These are phyloP conservation scores for Corynespora cassiicola DNA, from an alignment of 2,329 filamentous ascomycete genomes.

Conservation along the genomic window DNA sequence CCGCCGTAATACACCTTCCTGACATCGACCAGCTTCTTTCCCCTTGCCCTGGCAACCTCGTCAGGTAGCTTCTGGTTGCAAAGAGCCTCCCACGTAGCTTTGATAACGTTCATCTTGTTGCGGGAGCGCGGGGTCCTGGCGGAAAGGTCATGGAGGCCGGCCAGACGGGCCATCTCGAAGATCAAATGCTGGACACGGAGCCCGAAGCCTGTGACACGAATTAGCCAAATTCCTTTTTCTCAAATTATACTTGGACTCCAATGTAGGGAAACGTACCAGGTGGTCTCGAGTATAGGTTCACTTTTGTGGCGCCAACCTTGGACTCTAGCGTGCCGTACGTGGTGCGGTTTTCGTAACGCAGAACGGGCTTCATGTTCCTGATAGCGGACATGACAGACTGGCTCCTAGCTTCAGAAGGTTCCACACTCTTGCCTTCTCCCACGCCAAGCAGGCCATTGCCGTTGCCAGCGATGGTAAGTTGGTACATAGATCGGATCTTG, in stretches of 20 bases:
- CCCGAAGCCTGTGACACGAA: slow-evolving; percentile 74
- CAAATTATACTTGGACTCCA: no score
- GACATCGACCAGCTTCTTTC: slow-evolving; percentile 95
- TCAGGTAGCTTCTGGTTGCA: slow-evolving; percentile 85
- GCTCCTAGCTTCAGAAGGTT: slow-evolving; percentile 68
- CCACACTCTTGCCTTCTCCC: slow-evolving; percentile 87
- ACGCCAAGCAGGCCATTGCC: slow-evolving; percentile 84
- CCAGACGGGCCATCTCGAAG: slow-evolving; percentile 90
- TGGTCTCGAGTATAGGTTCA: slow-evolving; percentile 81
- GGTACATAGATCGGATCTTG: slow-evolving; percentile 81
- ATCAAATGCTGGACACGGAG: slow-evolving; percentile 90
- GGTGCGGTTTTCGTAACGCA: slow-evolving; percentile 88
- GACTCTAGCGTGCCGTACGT: slow-evolving; percentile 83
- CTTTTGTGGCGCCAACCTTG: slow-evolving; percentile 87
- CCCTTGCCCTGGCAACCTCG: slow-evolving; percentile 84
- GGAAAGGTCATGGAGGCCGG: slow-evolving; percentile 85
- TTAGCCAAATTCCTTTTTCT: not conserved
- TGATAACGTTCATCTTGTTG: slow-evolving; percentile 98
- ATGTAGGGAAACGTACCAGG: slow-evolving; percentile 72
- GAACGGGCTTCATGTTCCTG: slow-evolving; percentile 90
- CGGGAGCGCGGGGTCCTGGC: slow-evolving; percentile 83
- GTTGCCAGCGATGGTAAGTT: slow-evolving; percentile 85
- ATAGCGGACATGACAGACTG: slow-evolving; percentile 85
- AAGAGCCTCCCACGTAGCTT: slow-evolving; percentile 85
- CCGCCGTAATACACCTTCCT: slow-evolving; percentile 97